Evolutionary conservation across 2,329 filamentous ascomycete genomes (phyloP).

Genomic region (Ophiocordyceps camponoti-rufipedis): DNA sequence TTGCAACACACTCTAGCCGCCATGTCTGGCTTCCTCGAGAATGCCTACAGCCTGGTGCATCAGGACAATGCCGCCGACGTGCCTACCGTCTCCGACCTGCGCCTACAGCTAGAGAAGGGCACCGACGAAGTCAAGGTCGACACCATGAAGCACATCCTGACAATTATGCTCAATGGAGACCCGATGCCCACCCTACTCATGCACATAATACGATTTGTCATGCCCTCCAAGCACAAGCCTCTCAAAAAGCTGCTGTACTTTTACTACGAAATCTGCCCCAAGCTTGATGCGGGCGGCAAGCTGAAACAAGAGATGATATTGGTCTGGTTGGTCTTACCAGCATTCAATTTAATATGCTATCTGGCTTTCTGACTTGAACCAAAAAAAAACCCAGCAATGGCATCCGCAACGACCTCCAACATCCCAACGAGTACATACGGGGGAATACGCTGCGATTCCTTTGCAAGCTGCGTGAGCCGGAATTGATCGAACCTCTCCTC

Average conservation of each 20-base stretch:
- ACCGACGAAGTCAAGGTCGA: constrained; percentile 85
- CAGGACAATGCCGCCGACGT: constrained; percentile 93
- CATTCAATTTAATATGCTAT: not conserved
- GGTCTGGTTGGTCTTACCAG: constrained; percentile 54
- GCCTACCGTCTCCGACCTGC: constrained; percentile 77
- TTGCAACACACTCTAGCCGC: constrained; percentile 20
- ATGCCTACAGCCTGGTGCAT: constrained; percentile 91
- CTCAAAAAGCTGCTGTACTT: constrained; percentile 98
- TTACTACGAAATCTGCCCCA: constrained; percentile 98
- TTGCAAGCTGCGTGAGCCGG: constrained; percentile 85
- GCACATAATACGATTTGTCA: constrained; percentile 99
- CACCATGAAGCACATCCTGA: constrained; percentile 91
- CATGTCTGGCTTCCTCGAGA: constrained; percentile 92
- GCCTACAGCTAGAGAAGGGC: constrained; percentile 83
- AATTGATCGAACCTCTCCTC: constrained; percentile 88
- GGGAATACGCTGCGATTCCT: constrained; percentile 97
- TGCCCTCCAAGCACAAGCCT: constrained; percentile 92
- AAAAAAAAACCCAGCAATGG: constrained; percentile 52
- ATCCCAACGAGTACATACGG: constrained; percentile 94
- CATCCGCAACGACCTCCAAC: constrained; percentile 91
- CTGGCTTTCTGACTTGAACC: not conserved
- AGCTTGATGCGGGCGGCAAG: constrained; percentile 81
- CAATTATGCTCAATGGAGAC: constrained; percentile 95
- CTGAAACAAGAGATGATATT: constrained; percentile 99
- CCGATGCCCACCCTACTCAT: constrained; percentile 90